Base-by-base conservation (phyloP, 805 yeast species). In the Pichia rugopelliculosa region DNA sequence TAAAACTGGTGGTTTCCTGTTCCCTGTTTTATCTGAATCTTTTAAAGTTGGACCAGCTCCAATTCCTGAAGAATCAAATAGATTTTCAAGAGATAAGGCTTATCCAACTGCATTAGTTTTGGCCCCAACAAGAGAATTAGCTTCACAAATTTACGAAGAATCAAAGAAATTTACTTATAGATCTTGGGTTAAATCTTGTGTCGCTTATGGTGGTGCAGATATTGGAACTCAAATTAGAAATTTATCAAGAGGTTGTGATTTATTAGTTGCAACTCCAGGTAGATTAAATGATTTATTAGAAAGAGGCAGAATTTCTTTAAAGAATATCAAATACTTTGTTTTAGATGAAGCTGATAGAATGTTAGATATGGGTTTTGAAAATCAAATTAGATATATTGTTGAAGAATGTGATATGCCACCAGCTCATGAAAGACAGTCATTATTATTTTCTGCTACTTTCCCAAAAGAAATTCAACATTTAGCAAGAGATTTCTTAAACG, bases 361-460 rank as follows among this genome's bases (percentile, higher is more conserved):
- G 99, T 82, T 93, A 74, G 99, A 93, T 81, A 93, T 93, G 98
- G 99, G 99, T 79, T 93, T 93, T 75, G 99, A 93, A 76, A 97
- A 97, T 56, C 99, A 93, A 78, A 93, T 93, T 67, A 87, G 99
- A 80, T 86, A 89, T 69, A 91, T 93, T 64, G 99, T 93, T 53
- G 95, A 91, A 71, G 95, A 86, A 57, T 90, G 95, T 76, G 98
- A 89, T 69, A 93, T 93, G 99, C 97, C 99, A 53, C 82, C 75
- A 56, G 95, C 87, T 48, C 74, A 78, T 52, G 77, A 84, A 61
- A 85, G 99, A 75, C 99, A 93, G 75, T 93, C 99, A 36, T 80
- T 93, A 62, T 87, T 93, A 96, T 93, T 93, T 74, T 87, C 96
- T 36, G 99, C 99, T 60, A 93, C 99, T 55, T 93, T 93, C 95